phyloP scores from a whole-genome alignment of 768 basidiomycete species.

The Suillus subaureus region DNA sequence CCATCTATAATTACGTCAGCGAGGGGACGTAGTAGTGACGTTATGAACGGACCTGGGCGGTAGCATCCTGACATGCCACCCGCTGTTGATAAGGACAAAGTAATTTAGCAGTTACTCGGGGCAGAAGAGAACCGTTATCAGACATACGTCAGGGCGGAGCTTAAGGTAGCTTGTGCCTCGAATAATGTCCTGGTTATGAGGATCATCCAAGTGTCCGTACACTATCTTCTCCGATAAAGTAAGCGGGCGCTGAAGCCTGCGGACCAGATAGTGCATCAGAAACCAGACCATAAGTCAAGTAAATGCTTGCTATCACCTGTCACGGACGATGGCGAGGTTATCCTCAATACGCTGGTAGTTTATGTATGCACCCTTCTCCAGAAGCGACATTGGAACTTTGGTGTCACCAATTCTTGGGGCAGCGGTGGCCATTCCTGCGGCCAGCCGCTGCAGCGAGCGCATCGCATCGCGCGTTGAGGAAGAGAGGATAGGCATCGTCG shows the following conservation, averaged over 20 bases:
- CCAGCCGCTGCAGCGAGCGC: conserved; percentile 53
- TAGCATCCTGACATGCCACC: conserved; percentile 90
- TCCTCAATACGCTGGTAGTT: conserved; percentile 99
- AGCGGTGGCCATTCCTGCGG: conserved; percentile 80
- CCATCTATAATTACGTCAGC: conserved; percentile 73
- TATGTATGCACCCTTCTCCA: conserved; percentile 82
- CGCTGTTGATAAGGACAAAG: conserved; percentile 47
- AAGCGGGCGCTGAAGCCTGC: conserved; percentile 83
- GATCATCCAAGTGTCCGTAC: conserved; percentile 97
- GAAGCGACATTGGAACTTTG: conserved; percentile 85
- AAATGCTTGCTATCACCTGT: conserved; percentile 54
- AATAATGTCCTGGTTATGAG: conserved; percentile 86
- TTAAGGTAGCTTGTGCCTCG: conserved; percentile 96
- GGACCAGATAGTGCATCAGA: conserved; percentile 11
- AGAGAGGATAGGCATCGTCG: conserved; percentile 66
- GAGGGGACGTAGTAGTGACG: conserved; percentile 15
- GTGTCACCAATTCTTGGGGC: conserved; percentile 83
- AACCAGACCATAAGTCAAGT: neutral
- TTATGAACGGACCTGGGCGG: conserved; percentile 63
- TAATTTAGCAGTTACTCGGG: conserved; percentile 12
- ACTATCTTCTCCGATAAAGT: conserved; percentile 96
- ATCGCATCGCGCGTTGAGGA: conserved; percentile 55
- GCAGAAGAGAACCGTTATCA: neutral
- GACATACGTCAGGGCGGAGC: conserved; percentile 92
- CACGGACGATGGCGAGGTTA: conserved; percentile 86